Evolutionary conservation across 108 stramenopile species (phyloP), one percentile per base, ranked within the genome.

Genomic region (Cyclotella choctawhatcheeana): DNA sequence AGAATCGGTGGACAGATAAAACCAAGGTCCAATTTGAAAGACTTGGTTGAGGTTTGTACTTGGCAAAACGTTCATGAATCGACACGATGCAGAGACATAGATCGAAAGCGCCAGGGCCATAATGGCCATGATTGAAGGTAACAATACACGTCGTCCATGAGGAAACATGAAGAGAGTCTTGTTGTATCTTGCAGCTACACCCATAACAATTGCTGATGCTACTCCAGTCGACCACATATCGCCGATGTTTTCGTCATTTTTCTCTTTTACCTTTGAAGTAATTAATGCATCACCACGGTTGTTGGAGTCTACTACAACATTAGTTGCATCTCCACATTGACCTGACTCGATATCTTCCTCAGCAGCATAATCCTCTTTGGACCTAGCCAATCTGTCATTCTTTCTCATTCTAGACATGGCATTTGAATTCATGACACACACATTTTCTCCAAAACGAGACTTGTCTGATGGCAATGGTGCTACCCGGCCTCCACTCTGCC

Each of bases 101-200:
- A 67, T 37, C 26, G 74, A 76, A 2, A 76, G 58, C 3, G 45
- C 45, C 24, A 66, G 60, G 3, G 66, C 74, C 51, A 76, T 30
- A 6, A 58, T 50, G 3, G 64, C 66, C 48, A 62, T 44, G 17
- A 76, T 68, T 12, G 67, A 52, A 13, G 74, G 74, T 12, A 67
- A 30, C 34, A 76, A 58, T 5, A 76, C 66, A 34, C 59, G 43
- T 31, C 67, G 43, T 31, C 74, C 74, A 32, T 76, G 66, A 14
- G 74, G 74, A 45, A 76, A 76, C 74, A 76, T 76, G 34, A 37
- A 76, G 4, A 76, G 55, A 32, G 74, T 33, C 59, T 76, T 76
- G 35, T 67, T 58, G 58, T 76, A 76, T 22, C 74, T 24, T 34
- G 74, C 20, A 17, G 64, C 67, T 47, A 50, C 58, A 1, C 74